Evolutionary conservation across 345 rosid genomes (phyloP), one percentile per base, ranked within the genome.

Genomic region (Ceriops tagal): DNA sequence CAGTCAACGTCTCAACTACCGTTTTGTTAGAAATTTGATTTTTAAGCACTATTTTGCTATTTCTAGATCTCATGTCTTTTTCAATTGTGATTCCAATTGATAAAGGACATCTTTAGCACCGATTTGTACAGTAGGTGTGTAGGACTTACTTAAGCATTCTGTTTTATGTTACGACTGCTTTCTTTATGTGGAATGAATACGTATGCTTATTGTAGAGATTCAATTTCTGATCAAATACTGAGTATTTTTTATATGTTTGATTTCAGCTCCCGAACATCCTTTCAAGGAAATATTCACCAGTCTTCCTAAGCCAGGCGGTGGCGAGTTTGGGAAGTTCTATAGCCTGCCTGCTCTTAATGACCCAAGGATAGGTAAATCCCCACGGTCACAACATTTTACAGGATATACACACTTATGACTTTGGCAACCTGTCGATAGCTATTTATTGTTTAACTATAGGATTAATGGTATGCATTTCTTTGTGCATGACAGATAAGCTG

Each of bases 251-350:
- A 5, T 52, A 37, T 66, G n/a, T 68, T 43, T 62, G 62, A 63
- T 83, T 75, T n/a, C 91, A 96, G 99, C 97, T 77, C 61, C 97
- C 5, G 97, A 88, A 55, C 86, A 92, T 87, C 90, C 98, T 46
- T 88, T 85, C 75, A 86, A 89, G 83, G 83, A 75, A 10, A 83
- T 88, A 62, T 84, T 96, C 78, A 90, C 98, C 58, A 75, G 80
- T 70, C 93, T 96, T 51, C 91, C 93, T 32, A 92, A 90, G 90
- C 97, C 98, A 27, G 92, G 87, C 6, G 99, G 99, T 53, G 98
- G 97, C 58, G 91, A 92, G 73, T 96, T 86, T 53, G 99, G 99
- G 59, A 96, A 90, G 66, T 96, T 86, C 76, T 96, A 90, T 60
- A 86, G 99, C 77, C 81, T 96, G 52, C 92, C 98, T 49, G 95